A percentile compares a stretch with the other conserved stretches of the same genome.
Evolutionary conservation across 768 basidiomycete genomes (phyloP).

Genomic region (Pleurotus eryngii): DNA sequence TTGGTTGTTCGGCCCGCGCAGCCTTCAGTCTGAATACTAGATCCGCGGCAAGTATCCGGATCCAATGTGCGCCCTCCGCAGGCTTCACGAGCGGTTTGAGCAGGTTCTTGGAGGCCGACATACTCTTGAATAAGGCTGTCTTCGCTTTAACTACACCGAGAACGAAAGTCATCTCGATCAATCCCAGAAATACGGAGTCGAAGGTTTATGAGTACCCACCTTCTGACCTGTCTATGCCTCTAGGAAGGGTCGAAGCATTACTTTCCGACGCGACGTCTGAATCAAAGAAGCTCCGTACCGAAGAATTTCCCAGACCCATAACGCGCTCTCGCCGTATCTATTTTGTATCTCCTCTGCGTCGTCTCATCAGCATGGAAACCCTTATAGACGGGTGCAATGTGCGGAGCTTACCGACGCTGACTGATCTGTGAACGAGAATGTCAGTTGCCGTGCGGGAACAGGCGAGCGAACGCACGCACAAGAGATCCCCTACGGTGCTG

Average conservation of each 20-base stretch:
- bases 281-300: slow-evolving; percentile 41
- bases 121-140: slow-evolving; percentile 77
- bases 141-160: slow-evolving; percentile 75
- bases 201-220: slow-evolving; percentile 38
- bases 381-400: neutral
- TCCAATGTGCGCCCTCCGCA: slow-evolving; percentile 85
- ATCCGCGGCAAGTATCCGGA: slow-evolving; percentile 88
- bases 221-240: slow-evolving; percentile 87
- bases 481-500: slow-evolving; percentile 84
- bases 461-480: slow-evolving; percentile 50
- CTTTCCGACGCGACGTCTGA: neutral
- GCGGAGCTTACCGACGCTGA: slow-evolving; percentile 48
- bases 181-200: neutral
- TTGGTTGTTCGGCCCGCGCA: slow-evolving; percentile 66
- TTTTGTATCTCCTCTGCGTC: slow-evolving; percentile 69
- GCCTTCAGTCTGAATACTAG: slow-evolving; percentile 82
- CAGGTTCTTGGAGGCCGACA: slow-evolving; percentile 96
- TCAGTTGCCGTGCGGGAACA: neutral
- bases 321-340: slow-evolving; percentile 75
- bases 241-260: slow-evolving; percentile 21
- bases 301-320: slow-evolving; percentile 92
- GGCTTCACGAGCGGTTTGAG: slow-evolving; percentile 70
- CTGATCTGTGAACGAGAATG: slow-evolving; percentile 34
- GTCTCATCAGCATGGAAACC: slow-evolving; percentile 11
- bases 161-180: neutral